Percentiles rank a stretch among this genome's conserved stretches.
phyloP scores from a whole-genome alignment of 2,329 filamentous ascomycete species.

The Leptographium radiaticola region DNA sequence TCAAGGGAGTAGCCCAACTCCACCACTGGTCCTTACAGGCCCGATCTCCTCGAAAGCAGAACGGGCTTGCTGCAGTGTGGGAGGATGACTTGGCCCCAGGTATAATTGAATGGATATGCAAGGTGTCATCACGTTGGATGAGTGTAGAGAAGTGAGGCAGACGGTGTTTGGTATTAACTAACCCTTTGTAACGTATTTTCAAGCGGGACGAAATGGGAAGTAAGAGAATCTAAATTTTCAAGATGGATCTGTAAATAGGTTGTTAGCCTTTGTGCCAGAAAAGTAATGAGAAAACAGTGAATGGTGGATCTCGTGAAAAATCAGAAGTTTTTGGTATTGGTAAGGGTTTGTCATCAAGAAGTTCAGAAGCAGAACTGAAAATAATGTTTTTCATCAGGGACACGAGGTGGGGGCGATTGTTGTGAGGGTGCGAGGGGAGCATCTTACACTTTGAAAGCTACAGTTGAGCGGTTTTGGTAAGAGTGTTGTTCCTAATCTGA shows the following conservation, averaged over 20 bases:
- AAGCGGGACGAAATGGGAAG: too few species aligned
- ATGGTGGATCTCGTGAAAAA: conserved; percentile 3
- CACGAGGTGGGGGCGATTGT: conserved; percentile 11
- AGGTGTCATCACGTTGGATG: conserved; percentile 38
- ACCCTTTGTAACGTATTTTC: background rate
- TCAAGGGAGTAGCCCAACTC: conserved; percentile 38
- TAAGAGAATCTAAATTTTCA: background rate
- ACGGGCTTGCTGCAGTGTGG: conserved; percentile 48
- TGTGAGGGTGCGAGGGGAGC: background rate
- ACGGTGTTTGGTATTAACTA: background rate
- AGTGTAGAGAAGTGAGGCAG: background rate
- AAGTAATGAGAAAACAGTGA: conserved; percentile 5
- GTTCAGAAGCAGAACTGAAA: conserved; percentile 69
- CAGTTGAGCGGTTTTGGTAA: too few species aligned
- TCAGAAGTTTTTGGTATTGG: conserved; percentile 37
- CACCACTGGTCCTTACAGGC: conserved; percentile 59
- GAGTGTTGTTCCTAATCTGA: background rate
- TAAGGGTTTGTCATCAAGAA: conserved; percentile 50
- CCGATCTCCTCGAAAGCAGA: conserved; percentile 1
- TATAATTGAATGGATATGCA: conserved; percentile 70
- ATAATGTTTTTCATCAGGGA: conserved; percentile 51
- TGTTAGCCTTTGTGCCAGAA: background rate
- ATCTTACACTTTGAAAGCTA: conserved; percentile 1
- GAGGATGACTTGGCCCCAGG: conserved; percentile 58
- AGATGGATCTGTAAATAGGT: background rate